Evolutionary conservation across 371 early-diverging fungal species (phyloP), one percentile per base, ranked within the genome.

Genomic region (Sporodiniella umbellata): DNA sequence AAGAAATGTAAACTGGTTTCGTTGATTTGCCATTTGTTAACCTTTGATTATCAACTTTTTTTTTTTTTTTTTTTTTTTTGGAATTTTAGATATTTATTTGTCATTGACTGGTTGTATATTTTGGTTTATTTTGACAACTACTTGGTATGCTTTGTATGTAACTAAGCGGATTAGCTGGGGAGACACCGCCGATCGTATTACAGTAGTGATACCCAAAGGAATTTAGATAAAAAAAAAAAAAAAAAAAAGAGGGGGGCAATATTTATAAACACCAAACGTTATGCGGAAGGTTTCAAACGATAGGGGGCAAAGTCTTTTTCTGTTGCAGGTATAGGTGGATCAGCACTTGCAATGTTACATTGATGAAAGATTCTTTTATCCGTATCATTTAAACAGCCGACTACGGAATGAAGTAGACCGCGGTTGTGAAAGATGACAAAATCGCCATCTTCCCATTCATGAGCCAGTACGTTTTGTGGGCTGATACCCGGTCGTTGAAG

Each of bases 181-280:
- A 8, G 48, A 58, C 4, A 39, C 53, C 12, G 84, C 71, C 0
- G 84, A 83, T 46, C 53, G 48, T 30, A 58, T 81, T 17, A 81
- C 84, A 2, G 84, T 83, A 0, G 81, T 83, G 30, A 70, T 81
- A 49, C 76, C 80, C 49, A 81, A 81, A 62, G 79, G 80, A 21
- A 62, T 62, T 19, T 80, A 63, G 56, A 45, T 35, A 18, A 25
- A 31, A 19, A 26, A 12, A 31, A 8, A 10, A 31, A 31, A 10
- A 31, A 12, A 31, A 31, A 31, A 31, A 31, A 31, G n/a, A n/a
- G n/a, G n/a, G n/a, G n/a, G n/a, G n/a, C n/a, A n/a, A 35, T 14
- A 35, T 14, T 35, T 40, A 21, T 40, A 5, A 17, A n/a, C n/a
- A n/a, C n/a, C n/a, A 40, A 8, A 18, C 2, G 21, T 40, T 40